Conservation (phyloP, 2,329 filamentous ascomycete species). For the Talaromyces sp. region DNA sequence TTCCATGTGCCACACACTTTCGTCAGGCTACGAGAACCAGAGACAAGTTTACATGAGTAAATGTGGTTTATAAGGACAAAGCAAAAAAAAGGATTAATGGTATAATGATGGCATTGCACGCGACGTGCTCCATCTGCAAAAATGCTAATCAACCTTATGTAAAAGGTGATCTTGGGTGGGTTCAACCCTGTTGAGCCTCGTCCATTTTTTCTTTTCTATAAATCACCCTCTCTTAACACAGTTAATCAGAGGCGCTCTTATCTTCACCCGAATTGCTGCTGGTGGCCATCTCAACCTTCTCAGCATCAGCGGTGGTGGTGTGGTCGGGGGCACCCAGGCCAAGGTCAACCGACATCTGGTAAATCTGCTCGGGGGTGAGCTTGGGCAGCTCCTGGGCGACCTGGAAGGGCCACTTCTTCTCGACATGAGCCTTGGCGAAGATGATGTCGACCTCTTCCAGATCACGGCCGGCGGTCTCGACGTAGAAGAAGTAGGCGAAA, state of each 20-base stretch:
- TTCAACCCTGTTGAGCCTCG: neutral
- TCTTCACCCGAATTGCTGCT: neutral
- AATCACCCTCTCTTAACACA: neutral
- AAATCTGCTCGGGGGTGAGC: neutral
- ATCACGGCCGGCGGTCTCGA: conserved; percentile 22
- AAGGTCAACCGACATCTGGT: neutral
- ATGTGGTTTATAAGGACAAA: neutral
- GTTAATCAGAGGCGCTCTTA: neutral
- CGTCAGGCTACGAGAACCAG: neutral
- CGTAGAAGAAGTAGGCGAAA: conserved; percentile 27
- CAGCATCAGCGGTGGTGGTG: neutral
- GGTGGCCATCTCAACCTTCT: conserved; percentile 1
- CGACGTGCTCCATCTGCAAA: neutral
- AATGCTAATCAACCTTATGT: neutral
- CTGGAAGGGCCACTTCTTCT: conserved; percentile 14
- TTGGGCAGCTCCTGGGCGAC: conserved; percentile 18
- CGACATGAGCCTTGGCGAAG: conserved; percentile 17
- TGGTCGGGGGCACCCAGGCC: neutral
- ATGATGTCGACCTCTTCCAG: conserved; percentile 29
- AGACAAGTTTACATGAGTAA: neutral
- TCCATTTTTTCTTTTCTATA: neutral
- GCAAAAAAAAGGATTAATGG: neutral
- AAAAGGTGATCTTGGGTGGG: neutral
- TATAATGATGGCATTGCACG: neutral
- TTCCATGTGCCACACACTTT: neutral